These are phyloP conservation scores for Mycena sanguinolenta DNA, from an alignment of 768 basidiomycete species.

Conservation along the genomic window DNA sequence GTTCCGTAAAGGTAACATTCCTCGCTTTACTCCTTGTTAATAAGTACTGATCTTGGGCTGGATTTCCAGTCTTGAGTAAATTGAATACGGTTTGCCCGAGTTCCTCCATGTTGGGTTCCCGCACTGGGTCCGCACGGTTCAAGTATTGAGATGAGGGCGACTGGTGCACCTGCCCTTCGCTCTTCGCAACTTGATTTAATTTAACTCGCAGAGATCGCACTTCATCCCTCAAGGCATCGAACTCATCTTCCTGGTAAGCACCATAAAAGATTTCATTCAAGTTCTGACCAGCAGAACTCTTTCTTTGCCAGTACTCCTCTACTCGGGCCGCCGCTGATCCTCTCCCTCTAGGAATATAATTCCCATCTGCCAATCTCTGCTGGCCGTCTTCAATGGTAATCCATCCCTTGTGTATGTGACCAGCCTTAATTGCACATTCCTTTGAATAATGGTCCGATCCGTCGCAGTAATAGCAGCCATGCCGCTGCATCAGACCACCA, in stretches of 20 bases:
- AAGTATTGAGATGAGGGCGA: too few relatives aligned
- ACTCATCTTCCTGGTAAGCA: not conserved
- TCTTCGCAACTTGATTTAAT: not conserved
- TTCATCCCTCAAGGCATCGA: not conserved
- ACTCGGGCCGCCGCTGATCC: not conserved
- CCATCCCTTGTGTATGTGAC: conserved; percentile 19
- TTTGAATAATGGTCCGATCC: conserved; percentile 8
- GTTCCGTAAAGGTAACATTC: not conserved
- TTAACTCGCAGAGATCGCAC: not conserved
- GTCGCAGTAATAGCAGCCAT: conserved; percentile 19
- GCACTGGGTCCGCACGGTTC: not conserved
- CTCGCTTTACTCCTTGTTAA: not conserved
- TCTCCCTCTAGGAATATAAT: conserved; percentile 9
- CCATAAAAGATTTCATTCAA: not conserved
- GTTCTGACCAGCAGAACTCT: not conserved
- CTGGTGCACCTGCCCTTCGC: not conserved
- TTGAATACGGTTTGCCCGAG: not conserved
- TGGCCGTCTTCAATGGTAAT: not conserved
- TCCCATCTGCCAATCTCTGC: conserved; percentile 11
- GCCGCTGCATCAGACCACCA: too few relatives aligned
- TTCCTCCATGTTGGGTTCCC: not conserved
- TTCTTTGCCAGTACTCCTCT: conserved; percentile 11
- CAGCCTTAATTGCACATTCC: conserved; percentile 5
- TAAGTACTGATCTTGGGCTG: not conserved
- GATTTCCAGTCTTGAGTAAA: not conserved